These are phyloP conservation scores for Eucalyptus paniculata DNA, from an alignment of 345 rosid species.

Conservation along the genomic window DNA sequence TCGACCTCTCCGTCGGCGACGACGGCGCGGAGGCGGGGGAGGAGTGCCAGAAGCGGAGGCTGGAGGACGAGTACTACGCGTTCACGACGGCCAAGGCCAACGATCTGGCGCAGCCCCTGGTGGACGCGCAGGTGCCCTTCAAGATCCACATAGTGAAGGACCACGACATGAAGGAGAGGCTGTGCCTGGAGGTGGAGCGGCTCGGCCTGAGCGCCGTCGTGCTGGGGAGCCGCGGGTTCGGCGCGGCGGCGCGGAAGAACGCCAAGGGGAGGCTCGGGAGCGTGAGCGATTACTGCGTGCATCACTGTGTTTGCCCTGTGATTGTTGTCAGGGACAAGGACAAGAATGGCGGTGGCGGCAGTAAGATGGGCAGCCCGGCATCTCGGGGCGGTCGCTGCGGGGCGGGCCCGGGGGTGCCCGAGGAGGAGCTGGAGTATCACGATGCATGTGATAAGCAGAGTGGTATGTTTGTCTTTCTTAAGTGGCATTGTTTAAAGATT, in stretches of 20 bases:
- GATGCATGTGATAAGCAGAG: conserved; percentile 36
- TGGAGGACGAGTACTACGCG: conserved; percentile 65
- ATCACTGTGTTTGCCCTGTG: conserved; percentile 80
- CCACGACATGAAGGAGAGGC: conserved; percentile 88
- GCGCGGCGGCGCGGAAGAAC: conserved; percentile 29
- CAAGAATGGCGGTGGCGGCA: background rate
- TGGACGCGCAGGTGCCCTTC: conserved; percentile 52
- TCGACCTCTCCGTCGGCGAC: conserved; percentile 16
- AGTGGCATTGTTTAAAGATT: background rate
- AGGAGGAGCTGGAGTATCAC: conserved; percentile 39
- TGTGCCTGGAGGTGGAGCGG: conserved; percentile 85
- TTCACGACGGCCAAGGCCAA: conserved; percentile 54
- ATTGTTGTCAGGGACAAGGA: conserved; percentile 69
- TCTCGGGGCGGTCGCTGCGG: background rate
- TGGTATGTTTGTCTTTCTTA: conserved; percentile 9
- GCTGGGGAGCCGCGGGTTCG: conserved; percentile 81
- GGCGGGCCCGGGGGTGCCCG: conserved; percentile 21
- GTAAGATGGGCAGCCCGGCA: background rate
- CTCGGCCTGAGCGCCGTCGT: conserved; percentile 51
- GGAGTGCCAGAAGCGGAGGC: conserved; percentile 32
- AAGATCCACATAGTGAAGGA: conserved; percentile 79
- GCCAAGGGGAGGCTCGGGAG: conserved; percentile 66
- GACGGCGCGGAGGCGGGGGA: background rate
- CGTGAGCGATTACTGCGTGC: conserved; percentile 74
- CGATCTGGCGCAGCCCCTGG: conserved; percentile 59